phyloP scores from a whole-genome alignment of 495 filamentous ascomycete genomes.

The Trichocladium antarcticum region DNA sequence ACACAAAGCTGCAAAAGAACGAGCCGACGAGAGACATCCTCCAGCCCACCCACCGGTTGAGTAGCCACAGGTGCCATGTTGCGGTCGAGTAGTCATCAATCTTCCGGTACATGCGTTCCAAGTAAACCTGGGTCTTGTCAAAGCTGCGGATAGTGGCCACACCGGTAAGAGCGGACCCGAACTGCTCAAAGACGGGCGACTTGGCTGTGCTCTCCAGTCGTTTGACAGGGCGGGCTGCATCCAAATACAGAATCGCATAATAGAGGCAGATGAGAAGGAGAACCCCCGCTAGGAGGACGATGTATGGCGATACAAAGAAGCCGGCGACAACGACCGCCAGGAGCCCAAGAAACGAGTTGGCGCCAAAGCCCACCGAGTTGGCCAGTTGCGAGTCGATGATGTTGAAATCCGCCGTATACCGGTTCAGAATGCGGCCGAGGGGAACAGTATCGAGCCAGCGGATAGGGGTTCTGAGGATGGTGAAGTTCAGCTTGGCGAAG shows the following conservation, averaged over 20 bases:
- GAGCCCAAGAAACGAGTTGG: constrained; percentile 42
- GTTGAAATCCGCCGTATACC: constrained; percentile 70
- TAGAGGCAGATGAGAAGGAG: constrained; percentile 46
- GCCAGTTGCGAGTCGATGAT: constrained; percentile 55
- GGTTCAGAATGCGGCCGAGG: constrained; percentile 64
- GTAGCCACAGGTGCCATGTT: constrained; percentile 58
- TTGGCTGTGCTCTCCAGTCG: constrained; percentile 62
- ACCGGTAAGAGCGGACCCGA: constrained; percentile 58
- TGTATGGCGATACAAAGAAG: constrained; percentile 50
- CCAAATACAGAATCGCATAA: constrained; percentile 50
- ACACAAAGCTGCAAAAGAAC: constrained; percentile 54
- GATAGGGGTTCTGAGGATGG: constrained; percentile 57
- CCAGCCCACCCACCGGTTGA: constrained; percentile 65
- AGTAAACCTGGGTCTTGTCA: constrained; percentile 50
- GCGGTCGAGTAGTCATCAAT: constrained; percentile 54
- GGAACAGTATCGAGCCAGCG: constrained; percentile 77
- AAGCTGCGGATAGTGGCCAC: constrained; percentile 69
- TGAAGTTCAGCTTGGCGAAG: constrained; percentile 52
- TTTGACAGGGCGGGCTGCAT: constrained; percentile 64
- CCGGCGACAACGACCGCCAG: constrained; percentile 50
- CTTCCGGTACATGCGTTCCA: constrained; percentile 52
- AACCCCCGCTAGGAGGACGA: constrained; percentile 46
- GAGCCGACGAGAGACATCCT: constrained; percentile 61
- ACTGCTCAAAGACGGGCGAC: constrained; percentile 67
- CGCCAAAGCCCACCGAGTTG: constrained; percentile 46